A percentile compares a stretch with the other conserved stretches of the same genome.
These are phyloP conservation scores for Rhexocercosporidium sp. DNA, from an alignment of 2,329 filamentous ascomycete genomes.

Conservation along the genomic window DNA sequence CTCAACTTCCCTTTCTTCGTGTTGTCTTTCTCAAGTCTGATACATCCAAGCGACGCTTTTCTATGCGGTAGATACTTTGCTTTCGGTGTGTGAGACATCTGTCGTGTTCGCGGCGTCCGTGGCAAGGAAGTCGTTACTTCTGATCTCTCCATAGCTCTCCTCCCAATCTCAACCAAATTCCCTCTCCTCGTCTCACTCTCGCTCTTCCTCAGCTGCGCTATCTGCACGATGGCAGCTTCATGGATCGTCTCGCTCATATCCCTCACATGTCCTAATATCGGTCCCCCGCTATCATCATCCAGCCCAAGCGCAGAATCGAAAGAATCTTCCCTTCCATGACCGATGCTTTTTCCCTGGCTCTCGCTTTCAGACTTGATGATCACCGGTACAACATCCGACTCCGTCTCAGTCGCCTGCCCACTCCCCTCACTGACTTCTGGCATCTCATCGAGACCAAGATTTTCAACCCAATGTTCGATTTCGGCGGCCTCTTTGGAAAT, in stretches of 20 bases:
- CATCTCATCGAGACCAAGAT: neutral
- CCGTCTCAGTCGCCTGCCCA: neutral
- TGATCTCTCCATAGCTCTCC: constrained; percentile 3
- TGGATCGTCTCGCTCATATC: neutral
- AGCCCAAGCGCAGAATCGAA: constrained; percentile 9
- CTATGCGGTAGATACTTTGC: neutral
- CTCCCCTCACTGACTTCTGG: neutral
- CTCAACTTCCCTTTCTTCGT: too few species aligned
- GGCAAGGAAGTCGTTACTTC: neutral
- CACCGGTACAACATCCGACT: neutral
- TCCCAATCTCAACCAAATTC: constrained; percentile 3
- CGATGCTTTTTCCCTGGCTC: neutral
- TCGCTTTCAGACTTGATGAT: neutral
- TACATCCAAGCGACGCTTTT: neutral
- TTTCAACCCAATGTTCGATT: constrained; percentile 16
- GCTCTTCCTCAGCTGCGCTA: neutral
- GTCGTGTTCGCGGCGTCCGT: neutral
- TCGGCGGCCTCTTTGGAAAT: constrained; percentile 11
- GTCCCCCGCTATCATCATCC: neutral
- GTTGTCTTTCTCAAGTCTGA: too few species aligned
- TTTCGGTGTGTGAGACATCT: neutral
- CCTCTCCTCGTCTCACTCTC: neutral
- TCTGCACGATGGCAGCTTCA: constrained; percentile 2
- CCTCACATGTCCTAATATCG: neutral
- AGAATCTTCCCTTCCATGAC: constrained; percentile 8